A percentile compares a stretch with the other conserved stretches of the same genome.
Evolutionary conservation across 306 rosid species (phyloP).

Genomic region (Cyclanthera cordifolia): DNA sequence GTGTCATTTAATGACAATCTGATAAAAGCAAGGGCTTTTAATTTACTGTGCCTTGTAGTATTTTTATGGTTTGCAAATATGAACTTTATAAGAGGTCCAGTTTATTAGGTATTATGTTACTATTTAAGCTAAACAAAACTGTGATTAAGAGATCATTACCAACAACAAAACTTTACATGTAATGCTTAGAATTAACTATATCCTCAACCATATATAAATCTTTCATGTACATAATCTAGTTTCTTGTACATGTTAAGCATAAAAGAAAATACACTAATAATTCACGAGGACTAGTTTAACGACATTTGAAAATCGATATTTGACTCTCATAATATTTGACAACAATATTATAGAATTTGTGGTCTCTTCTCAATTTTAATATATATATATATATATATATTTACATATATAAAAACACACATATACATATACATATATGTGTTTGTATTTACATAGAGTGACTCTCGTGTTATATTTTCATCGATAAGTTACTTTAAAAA

Average conservation of each 20-base stretch:
- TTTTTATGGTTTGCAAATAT: background rate
- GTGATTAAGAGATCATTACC: background rate
- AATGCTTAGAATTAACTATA: background rate
- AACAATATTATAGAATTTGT: too few species aligned
- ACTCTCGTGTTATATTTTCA: too few species aligned
- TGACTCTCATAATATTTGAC: too few species aligned
- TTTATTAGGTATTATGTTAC: background rate
- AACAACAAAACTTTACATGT: background rate
- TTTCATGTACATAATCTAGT: background rate
- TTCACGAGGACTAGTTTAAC: background rate
- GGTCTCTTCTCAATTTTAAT: too few species aligned
- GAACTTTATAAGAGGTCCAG: background rate
- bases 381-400: too few species aligned
- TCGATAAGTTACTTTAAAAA: too few species aligned
- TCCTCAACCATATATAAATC: slow-evolving; percentile 2
- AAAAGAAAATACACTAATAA: background rate
- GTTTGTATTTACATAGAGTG: too few species aligned
- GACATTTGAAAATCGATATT: too few species aligned
- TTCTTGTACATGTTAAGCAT: slow-evolving; percentile 9
- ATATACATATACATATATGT: too few species aligned
- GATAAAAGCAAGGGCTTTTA: background rate
- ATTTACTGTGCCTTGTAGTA: too few species aligned
- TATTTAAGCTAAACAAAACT: background rate
- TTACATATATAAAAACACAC: too few species aligned
- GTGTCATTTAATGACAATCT: background rate